Conservation (phyloP, 331 rosid species). For the Telfairia occidentalis region DNA sequence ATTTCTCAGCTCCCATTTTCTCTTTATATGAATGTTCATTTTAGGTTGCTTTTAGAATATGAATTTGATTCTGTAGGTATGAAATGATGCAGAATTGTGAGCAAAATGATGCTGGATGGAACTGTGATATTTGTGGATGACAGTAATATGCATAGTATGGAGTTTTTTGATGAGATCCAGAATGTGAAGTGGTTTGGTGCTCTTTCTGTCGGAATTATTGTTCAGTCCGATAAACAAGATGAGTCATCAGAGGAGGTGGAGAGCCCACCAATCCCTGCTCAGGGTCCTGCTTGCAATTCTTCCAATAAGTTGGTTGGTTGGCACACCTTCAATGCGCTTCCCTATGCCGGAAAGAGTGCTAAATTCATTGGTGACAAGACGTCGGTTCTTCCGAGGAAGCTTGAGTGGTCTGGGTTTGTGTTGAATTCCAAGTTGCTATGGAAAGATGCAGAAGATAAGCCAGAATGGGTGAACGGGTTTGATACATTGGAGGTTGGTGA, state of each 20-base stretch:
- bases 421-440: constrained; percentile 79
- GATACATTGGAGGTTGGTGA: constrained; percentile 41
- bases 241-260: constrained; percentile 41
- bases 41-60: constrained; percentile 13
- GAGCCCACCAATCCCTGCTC: constrained; percentile 46
- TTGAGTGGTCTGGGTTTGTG: constrained; percentile 94
- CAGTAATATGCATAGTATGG: constrained; percentile 96
- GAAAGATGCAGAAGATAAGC: constrained; percentile 68
- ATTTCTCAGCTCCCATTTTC: background rate
- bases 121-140: constrained; percentile 91
- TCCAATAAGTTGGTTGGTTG: constrained; percentile 78
- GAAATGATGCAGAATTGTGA: constrained; percentile 58
- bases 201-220: constrained; percentile 81
- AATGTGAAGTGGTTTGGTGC: constrained; percentile 86
- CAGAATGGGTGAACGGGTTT: constrained; percentile 72
- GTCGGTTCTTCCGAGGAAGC: constrained; percentile 71
- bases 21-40: constrained; percentile 10
- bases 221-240: constrained; percentile 37
- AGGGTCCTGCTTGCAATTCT: constrained; percentile 95
- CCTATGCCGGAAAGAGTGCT: constrained; percentile 55
- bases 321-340: constrained; percentile 79
- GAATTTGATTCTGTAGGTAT: constrained; percentile 21
- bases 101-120: constrained; percentile 78
- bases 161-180: constrained; percentile 82
- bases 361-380: constrained; percentile 69